Evolutionary conservation across 768 basidiomycete species (phyloP).

Genomic region (Neoboletus subvelutipes): DNA sequence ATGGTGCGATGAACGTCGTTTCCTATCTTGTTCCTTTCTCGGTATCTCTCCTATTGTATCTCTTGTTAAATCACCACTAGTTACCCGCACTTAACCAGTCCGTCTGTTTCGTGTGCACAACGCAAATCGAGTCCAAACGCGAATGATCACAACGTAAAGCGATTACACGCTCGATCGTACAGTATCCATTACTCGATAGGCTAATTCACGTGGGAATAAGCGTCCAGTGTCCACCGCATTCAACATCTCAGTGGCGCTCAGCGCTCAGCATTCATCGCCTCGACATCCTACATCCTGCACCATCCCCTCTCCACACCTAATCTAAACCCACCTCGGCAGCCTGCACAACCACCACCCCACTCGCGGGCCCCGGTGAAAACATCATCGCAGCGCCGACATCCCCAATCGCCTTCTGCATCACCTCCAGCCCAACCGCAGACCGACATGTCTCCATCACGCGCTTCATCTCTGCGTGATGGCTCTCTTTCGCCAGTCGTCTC

Average conservation of each 20-base stretch:
- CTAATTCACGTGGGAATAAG: not conserved
- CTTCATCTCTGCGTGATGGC: constrained; percentile 70
- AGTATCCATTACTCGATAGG: not conserved
- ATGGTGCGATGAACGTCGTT: not conserved
- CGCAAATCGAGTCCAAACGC: not conserved
- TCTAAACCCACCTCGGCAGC: too few relatives aligned
- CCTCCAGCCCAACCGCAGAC: constrained; percentile 10
- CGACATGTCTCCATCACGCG: constrained; percentile 49
- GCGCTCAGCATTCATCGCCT: not conserved
- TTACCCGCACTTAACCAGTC: too few relatives aligned
- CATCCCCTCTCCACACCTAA: too few relatives aligned
- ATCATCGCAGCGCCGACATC: constrained; percentile 85
- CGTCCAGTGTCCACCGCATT: too few relatives aligned
- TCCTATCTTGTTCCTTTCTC: not conserved
- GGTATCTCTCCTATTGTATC: not conserved
- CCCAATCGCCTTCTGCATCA: constrained; percentile 77
- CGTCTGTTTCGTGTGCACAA: not conserved
- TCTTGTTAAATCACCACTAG: not conserved
- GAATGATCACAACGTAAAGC: too few relatives aligned
- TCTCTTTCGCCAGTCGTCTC: constrained; percentile 46
- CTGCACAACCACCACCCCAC: constrained; percentile 67
- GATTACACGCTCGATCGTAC: too few relatives aligned
- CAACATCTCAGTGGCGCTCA: too few relatives aligned
- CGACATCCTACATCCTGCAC: too few relatives aligned
- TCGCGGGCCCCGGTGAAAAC: constrained; percentile 47